Base-by-base conservation (phyloP, 805 yeast species). In the Saccharomycopsis javanensis region DNA sequence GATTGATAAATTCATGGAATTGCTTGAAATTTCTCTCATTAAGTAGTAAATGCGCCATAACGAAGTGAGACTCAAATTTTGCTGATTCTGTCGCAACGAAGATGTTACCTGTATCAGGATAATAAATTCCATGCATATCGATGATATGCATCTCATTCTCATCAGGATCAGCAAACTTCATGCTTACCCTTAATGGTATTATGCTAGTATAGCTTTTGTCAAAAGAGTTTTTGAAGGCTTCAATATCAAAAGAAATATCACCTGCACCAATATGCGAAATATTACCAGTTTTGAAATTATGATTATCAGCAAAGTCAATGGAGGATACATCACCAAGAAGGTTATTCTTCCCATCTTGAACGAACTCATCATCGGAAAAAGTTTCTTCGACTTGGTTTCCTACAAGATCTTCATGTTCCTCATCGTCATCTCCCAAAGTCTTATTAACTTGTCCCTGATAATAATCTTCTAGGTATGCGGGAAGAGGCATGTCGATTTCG, bases 61-160 rank as follows among this genome's bases (percentile, higher is more conserved):
- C 85, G 64, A 78, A 77, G n/a, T 75, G 56, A 6, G 89, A 84
- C 55, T 75, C 72, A 66, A 82, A 82, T 66, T 84, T 85, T 5
- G 86, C 87, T 30, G 89, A 78, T 35, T 75, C 72, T 0, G 89
- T 77, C 18, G 79, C 65, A 0, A 83, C 75, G 15, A 86, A 71
- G 3, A 86, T 66, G 54, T 86, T 73, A 0, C 95, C 95, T 0
- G 80, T 70, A 20, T 77, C 75, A 60, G 85, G 83, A 64, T 84
- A 88, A 66, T 85, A 85, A 1, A 83, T 75, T 0, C 90, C 91
- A 25, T 71, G 70, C 10, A 87, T 70, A 4, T 74, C 72, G 18
- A 89, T 31, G 7, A 67, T 65, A 65, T 83, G 82, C 56, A 71
- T 73, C 33, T 80, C 75, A 6, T 71, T 64, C 60, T 84, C 87